phyloP scores from a whole-genome alignment of 106 monocot genomes.

The Gastrodia elata region DNA sequence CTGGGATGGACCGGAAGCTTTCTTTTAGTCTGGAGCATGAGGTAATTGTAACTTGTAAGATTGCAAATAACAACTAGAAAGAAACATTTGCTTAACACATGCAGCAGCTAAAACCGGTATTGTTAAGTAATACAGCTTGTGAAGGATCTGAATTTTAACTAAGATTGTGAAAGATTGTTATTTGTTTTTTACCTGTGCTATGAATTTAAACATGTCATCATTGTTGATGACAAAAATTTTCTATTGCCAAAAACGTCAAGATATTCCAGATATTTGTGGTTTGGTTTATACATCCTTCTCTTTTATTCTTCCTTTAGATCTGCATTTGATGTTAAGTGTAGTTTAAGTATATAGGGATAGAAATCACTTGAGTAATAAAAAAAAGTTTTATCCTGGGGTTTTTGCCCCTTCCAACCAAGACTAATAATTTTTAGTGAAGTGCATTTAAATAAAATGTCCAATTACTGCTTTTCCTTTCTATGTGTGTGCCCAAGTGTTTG shows the following conservation, averaged over 20 bases:
- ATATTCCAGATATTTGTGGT: background rate
- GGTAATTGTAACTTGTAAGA: conserved; percentile 22
- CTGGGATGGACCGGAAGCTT: conserved; percentile 56
- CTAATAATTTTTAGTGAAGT: background rate
- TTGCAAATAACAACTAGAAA: background rate
- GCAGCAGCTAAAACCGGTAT: background rate
- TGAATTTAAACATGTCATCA: background rate
- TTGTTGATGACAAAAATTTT: background rate
- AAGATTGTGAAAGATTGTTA: background rate
- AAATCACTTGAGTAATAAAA: background rate
- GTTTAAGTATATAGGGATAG: background rate
- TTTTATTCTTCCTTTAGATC: background rate
- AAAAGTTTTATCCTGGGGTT: background rate
- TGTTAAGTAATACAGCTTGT: background rate
- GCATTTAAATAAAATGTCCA: background rate
- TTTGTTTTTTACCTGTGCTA: background rate
- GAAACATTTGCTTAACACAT: background rate
- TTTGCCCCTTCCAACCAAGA: background rate
- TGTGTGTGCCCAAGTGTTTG: background rate
- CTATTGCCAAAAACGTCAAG: background rate
- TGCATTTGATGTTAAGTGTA: background rate
- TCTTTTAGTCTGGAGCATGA: conserved; percentile 88
- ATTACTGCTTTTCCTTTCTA: background rate
- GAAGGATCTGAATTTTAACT: background rate
- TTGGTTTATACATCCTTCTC: background rate